Evolutionary conservation across 257 asterid genomes (phyloP).

Genomic region (Orobanche coerulescens): DNA sequence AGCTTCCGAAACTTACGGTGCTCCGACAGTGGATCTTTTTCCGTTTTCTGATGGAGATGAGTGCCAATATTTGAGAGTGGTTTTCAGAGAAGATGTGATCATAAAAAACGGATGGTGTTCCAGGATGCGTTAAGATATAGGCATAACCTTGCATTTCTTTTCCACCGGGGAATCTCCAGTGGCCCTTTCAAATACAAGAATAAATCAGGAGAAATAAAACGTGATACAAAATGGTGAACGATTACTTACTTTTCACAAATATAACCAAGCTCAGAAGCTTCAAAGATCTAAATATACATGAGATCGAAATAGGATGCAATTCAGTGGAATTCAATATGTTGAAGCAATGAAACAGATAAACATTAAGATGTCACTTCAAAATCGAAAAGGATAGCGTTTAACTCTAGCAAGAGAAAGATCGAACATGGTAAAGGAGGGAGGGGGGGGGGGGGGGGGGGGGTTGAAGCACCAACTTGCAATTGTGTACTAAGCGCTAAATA

Average conservation of each 20-base stretch:
- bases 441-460: too few species aligned
- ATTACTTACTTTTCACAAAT: not conserved
- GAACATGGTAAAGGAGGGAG: too few species aligned
- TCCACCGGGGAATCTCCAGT: conserved; percentile 99
- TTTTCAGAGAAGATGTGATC: conserved; percentile 74
- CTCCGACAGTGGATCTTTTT: conserved; percentile 85
- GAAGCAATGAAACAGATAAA: not conserved
- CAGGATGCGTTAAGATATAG: conserved; percentile 83
- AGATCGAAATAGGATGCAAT: too few species aligned
- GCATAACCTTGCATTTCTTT: conserved; percentile 98
- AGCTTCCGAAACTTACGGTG: conserved; percentile 45
- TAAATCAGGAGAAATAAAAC: conserved; percentile 3
- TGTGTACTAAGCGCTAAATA: too few species aligned
- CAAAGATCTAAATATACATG: conserved; percentile 17
- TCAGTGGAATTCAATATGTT: not conserved
- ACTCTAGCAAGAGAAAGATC: too few species aligned
- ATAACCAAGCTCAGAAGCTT: not conserved
- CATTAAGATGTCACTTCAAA: not conserved
- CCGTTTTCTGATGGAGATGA: conserved; percentile 61
- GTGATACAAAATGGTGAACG: not conserved
- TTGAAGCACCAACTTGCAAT: too few species aligned
- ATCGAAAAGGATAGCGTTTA: too few species aligned
- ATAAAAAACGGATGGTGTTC: conserved; percentile 86
- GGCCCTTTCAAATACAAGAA: conserved; percentile 56
- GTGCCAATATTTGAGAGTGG: conserved; percentile 44